Conservation (phyloP, 371 early-diverging fungal genomes). For the Rhizopus microsporus region DNA sequence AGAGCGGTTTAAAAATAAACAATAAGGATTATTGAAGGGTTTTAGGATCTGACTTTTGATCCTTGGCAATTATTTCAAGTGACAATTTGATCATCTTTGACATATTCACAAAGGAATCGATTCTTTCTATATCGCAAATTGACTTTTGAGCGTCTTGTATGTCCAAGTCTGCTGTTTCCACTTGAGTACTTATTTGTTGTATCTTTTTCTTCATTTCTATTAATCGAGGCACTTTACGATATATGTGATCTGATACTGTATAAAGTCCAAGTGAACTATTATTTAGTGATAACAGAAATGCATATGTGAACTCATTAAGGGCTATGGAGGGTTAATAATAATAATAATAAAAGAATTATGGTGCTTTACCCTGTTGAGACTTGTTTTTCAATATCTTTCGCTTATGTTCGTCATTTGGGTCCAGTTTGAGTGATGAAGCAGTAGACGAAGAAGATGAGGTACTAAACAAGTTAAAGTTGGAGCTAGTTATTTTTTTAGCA, state of each 20-base stretch:
- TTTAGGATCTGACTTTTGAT: slow-evolving; percentile 4
- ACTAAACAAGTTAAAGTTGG: slow-evolving; percentile 24
- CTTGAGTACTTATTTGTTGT: slow-evolving; percentile 8
- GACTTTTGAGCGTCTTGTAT: slow-evolving; percentile 36
- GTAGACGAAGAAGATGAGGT: slow-evolving; percentile 7
- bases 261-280: slow-evolving; percentile 39
- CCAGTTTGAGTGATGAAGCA: not conserved
- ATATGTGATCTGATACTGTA: slow-evolving; percentile 41
- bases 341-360: not conserved
- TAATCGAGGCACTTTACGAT: slow-evolving; percentile 38
- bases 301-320: slow-evolving; percentile 12
- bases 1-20: too few species aligned
- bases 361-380: slow-evolving; percentile 10
- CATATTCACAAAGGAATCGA: slow-evolving; percentile 36
- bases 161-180: slow-evolving; percentile 34
- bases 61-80: slow-evolving; percentile 13
- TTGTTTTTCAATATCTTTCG: slow-evolving; percentile 9
- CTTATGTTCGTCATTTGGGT: slow-evolving; percentile 15
- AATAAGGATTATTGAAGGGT: not conserved
- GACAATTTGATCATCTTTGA: slow-evolving; percentile 35
- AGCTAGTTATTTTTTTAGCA: slow-evolving; percentile 31
- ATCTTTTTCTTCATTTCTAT: slow-evolving; percentile 27
- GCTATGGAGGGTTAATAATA: slow-evolving; percentile 2
- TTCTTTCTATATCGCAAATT: slow-evolving; percentile 30
- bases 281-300: slow-evolving; percentile 31